Percentiles rank a stretch among this genome's conserved stretches.
Evolutionary conservation across 108 stramenopile species (phyloP).

Genomic region (Cyclotella atomus): DNA sequence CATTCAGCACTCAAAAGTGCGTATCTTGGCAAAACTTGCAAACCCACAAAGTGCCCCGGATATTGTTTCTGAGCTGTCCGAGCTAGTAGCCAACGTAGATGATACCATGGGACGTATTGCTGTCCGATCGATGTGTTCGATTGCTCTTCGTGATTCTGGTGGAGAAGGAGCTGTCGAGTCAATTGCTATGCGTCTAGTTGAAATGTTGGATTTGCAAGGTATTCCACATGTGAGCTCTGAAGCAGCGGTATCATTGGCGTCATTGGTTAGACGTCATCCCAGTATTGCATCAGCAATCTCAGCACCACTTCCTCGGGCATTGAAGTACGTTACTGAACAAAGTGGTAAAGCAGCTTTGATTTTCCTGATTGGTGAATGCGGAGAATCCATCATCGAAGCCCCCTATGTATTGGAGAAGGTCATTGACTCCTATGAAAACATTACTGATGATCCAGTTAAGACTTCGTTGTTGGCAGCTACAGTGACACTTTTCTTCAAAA

Average conservation of each 20-base stretch:
- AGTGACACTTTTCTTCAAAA: slow-evolving; percentile 94
- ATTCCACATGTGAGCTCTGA: slow-evolving; percentile 84
- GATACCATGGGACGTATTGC: slow-evolving; percentile 81
- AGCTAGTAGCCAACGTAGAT: slow-evolving; percentile 91
- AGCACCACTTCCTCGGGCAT: slow-evolving; percentile 81
- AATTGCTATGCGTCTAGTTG: slow-evolving; percentile 87
- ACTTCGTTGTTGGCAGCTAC: slow-evolving; percentile 91
- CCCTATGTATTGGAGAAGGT: slow-evolving; percentile 98
- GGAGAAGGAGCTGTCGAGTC: slow-evolving; percentile 84
- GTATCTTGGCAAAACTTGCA: slow-evolving; percentile 89
- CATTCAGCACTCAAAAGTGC: slow-evolving; percentile 95
- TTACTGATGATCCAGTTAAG: slow-evolving; percentile 75
- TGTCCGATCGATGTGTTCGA: slow-evolving; percentile 89
- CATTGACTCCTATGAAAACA: slow-evolving; percentile 79
- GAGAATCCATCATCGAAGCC: slow-evolving; percentile 88
- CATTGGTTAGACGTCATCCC: slow-evolving; percentile 86
- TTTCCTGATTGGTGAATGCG: slow-evolving; percentile 97
- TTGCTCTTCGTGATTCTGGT: slow-evolving; percentile 86
- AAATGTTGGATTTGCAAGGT: slow-evolving; percentile 89
- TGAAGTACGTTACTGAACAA: slow-evolving; percentile 82
- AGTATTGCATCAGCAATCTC: slow-evolving; percentile 72
- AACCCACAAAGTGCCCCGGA: slow-evolving; percentile 90
- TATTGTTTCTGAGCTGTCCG: slow-evolving; percentile 94
- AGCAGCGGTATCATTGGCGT: slow-evolving; percentile 83
- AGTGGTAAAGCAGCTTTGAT: slow-evolving; percentile 92